A percentile compares a stretch with the other conserved stretches of the same genome.
phyloP scores from a whole-genome alignment of 176 grass and related monocot genomes.

The Paspalum notatum region DNA sequence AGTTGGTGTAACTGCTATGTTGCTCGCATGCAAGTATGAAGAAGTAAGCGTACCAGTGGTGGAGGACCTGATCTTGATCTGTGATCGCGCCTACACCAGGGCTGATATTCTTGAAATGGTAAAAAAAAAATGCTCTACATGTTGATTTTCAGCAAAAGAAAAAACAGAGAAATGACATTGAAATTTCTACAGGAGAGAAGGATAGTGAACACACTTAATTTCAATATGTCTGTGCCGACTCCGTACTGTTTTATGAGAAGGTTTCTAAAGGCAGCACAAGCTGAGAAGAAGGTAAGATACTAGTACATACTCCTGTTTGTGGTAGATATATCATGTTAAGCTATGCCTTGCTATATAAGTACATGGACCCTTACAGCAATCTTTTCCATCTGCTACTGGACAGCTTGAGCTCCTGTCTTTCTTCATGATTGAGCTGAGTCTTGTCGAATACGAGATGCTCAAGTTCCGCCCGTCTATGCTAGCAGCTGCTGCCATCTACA shows the following conservation, averaged over 20 bases:
- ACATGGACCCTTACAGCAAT: constrained; percentile 26
- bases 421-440: constrained; percentile 83
- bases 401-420: constrained; percentile 84
- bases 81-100: constrained; percentile 74
- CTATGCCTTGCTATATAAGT: constrained; percentile 21
- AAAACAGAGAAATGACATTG: constrained; percentile 36
- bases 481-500: constrained; percentile 77
- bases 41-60: constrained; percentile 74
- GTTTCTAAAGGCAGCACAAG: constrained; percentile 82
- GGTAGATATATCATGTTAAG: neutral
- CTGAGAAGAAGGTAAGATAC: constrained; percentile 72
- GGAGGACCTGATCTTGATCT: constrained; percentile 86
- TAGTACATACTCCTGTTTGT: neutral
- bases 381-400: constrained; percentile 9
- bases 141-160: neutral
- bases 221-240: constrained; percentile 86
- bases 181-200: constrained; percentile 65
- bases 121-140: constrained; percentile 23
- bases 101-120: constrained; percentile 86
- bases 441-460: constrained; percentile 82
- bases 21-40: constrained; percentile 94
- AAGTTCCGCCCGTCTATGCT: constrained; percentile 73
- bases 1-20: constrained; percentile 84
- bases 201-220: constrained; percentile 71
- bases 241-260: constrained; percentile 89